Base-by-base conservation (phyloP, 1,139 yeast species). In the Taiozyma onychis region DNA sequence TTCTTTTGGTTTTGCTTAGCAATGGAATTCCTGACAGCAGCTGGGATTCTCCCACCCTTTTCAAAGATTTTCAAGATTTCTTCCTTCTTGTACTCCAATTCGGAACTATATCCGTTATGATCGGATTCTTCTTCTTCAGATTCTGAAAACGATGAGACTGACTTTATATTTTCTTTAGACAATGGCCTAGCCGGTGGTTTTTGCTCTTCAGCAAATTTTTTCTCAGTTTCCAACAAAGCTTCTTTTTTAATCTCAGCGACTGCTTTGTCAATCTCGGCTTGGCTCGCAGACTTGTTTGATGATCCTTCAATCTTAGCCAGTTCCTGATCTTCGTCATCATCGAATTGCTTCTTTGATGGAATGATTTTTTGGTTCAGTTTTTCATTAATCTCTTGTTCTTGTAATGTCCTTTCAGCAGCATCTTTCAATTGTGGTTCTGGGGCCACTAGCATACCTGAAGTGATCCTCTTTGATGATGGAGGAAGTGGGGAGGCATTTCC, bases 381-480 rank as follows among this genome's bases (percentile, higher is more conserved):
- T 22, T 61, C 65, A 46, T 58, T 56, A 42, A 59, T 57, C 44
- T 61, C 61, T 42, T 60, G 62, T 35, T 61, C 63, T 14, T 58
- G 60, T 6, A 61, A 47, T 1, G 63, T 59, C 43, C 65, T 65
- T 43, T 66, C 69, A 49, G 69, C 72, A 14, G 70, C 66, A 48
- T 70, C 74, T 21, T 69, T 62, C 48, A 71, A 59, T 52, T 64
- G 69, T 26, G 74, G 74, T 52, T 71, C 74, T 3, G 75, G 75
- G 16, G 69, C 70, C 18, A 68, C 60, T 27, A 85, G 67, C 88
- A 83, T 84, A 1, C 90, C 90, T 0, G 88, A 82, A 1, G 87
- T 81, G 44, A 83, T 81, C 60, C 88, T 72, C 48, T 67, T 67
- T 1, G 76, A 71, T 1, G 73, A 69, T 24, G 70, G 64, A 4